Evolutionary conservation across 176 grass and related monocot species (phyloP).

Genomic region (Musa acuminata): DNA sequence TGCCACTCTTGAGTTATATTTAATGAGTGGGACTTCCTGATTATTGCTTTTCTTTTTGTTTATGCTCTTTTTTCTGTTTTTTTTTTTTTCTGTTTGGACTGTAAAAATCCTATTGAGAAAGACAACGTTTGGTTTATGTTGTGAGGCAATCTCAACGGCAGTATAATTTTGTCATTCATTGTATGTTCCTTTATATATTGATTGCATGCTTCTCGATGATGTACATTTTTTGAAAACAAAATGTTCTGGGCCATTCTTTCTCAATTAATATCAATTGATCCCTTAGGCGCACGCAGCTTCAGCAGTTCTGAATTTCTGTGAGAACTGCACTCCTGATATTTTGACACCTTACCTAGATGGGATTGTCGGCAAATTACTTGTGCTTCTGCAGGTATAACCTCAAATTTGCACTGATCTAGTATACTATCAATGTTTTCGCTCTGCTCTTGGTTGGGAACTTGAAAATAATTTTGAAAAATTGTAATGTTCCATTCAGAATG

Average conservation of each 20-base stretch:
- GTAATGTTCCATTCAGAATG: conserved; percentile 45
- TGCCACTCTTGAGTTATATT: no score
- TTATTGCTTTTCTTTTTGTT: no score
- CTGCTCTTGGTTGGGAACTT: no score
- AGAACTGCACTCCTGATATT: conserved; percentile 96
- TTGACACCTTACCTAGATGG: conserved; percentile 91
- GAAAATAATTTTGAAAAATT: neutral
- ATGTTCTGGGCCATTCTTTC: neutral
- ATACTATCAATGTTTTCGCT: neutral
- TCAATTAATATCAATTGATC: neutral
- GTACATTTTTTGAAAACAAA: neutral
- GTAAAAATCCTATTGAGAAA: no score
- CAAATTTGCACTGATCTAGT: neutral
- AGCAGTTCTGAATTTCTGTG: conserved; percentile 90
- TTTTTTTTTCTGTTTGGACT: no score
- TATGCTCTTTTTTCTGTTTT: no score
- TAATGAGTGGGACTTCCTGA: no score
- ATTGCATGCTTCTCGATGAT: neutral
- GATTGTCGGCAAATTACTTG: conserved; percentile 90
- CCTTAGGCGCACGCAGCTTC: conserved; percentile 89
- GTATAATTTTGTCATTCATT: neutral
- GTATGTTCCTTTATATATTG: neutral
- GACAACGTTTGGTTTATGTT: no score
- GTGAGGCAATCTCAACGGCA: neutral
- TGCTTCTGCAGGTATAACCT: conserved; percentile 62